phyloP scores from a whole-genome alignment of 306 rosid species.

The Casuarina equisetifolia region DNA sequence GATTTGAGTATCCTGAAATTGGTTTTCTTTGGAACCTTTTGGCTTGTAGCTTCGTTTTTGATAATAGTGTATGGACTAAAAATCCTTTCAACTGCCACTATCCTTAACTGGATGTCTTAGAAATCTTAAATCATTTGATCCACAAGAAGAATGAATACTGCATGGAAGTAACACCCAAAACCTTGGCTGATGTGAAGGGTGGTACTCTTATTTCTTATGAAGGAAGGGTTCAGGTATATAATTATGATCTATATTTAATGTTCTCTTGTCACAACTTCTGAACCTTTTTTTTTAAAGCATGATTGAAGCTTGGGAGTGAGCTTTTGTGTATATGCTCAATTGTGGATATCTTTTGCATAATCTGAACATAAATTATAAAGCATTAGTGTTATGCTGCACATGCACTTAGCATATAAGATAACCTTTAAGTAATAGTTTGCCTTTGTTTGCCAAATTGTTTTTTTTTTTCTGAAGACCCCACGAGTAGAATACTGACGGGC shows the following conservation, averaged over 20 bases:
- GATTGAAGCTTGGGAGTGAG: background rate
- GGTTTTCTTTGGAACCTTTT: conserved; percentile 16
- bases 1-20: conserved; percentile 90
- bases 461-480: background rate
- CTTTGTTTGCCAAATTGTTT: background rate
- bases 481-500: background rate
- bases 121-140: conserved; percentile 72
- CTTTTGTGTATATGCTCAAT: background rate
- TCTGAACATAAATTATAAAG: background rate
- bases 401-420: background rate
- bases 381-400: background rate
- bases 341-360: background rate
- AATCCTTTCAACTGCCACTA: conserved; percentile 29
- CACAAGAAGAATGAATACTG: conserved; percentile 86
- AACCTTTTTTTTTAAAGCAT: conserved; percentile 12
- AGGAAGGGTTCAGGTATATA: conserved; percentile 76
- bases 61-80: conserved; percentile 19
- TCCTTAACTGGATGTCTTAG: conserved; percentile 70
- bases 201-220: conserved; percentile 97
- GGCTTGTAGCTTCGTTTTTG: conserved; percentile 6
- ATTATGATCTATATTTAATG: conserved; percentile 11
- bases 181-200: conserved; percentile 98
- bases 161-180: conserved; percentile 97
- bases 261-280: conserved; percentile 5
- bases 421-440: background rate